Percentiles rank a stretch among this genome's conserved stretches.
Conservation (phyloP, 495 filamentous ascomycete genomes). For the Podospora anserina region DNA sequence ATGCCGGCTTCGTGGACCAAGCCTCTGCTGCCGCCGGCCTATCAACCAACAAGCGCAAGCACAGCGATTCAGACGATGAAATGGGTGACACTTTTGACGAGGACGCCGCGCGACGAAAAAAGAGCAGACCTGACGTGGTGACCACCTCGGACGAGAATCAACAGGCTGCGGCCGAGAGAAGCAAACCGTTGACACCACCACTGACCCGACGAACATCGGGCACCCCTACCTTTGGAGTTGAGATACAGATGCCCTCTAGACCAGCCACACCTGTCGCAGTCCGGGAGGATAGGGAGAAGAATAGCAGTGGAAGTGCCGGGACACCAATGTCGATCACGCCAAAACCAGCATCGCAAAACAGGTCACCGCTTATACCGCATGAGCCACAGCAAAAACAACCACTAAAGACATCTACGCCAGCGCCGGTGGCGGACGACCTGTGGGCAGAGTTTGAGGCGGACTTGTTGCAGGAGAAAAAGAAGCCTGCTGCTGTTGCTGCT, state of each 20-base stretch:
- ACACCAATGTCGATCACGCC: constrained; percentile 36
- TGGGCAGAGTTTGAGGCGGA: constrained; percentile 93
- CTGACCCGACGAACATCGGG: constrained; percentile 35
- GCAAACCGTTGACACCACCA: constrained; percentile 35
- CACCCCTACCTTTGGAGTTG: constrained; percentile 45
- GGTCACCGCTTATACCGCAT: constrained; percentile 40
- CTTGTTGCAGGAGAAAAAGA: constrained; percentile 50
- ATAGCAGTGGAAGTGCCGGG: constrained; percentile 10
- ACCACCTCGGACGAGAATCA: constrained; percentile 19
- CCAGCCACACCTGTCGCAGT: constrained; percentile 49
- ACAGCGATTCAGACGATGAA: constrained; percentile 40
- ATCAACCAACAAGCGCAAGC: constrained; percentile 39
- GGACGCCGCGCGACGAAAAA: constrained; percentile 42
- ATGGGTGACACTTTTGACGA: constrained; percentile 33
- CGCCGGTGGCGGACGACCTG: constrained; percentile 70
- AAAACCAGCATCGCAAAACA: constrained; percentile 30
- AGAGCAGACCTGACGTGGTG: constrained; percentile 36
- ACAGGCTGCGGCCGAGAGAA: constrained; percentile 14
- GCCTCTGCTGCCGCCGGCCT: background rate
- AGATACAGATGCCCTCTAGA: constrained; percentile 55
- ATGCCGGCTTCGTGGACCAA: constrained; percentile 17
- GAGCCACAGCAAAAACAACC: constrained; percentile 21
- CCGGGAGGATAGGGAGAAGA: constrained; percentile 15
- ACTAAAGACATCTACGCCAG: constrained; percentile 13
- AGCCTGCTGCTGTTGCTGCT: constrained; percentile 26